phyloP scores from a whole-genome alignment of 768 basidiomycete genomes.

The Rhizopogon roseolus region DNA sequence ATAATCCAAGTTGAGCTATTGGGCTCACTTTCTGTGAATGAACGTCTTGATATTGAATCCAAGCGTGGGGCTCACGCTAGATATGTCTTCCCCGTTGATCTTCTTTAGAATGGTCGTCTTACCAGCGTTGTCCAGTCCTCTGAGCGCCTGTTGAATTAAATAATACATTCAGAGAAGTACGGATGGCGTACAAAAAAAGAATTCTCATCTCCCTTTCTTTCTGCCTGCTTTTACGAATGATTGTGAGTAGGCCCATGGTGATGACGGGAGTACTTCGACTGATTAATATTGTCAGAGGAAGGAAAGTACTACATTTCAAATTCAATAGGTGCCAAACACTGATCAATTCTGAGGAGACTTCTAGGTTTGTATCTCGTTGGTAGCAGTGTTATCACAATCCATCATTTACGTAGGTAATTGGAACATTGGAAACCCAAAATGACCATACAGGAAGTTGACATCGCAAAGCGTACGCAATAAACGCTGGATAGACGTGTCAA shows the following conservation, averaged over 20 bases:
- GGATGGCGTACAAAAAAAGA: conserved; percentile 71
- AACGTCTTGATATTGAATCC: conserved; percentile 99
- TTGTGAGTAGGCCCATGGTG: conserved; percentile 88
- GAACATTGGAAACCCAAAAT: background rate
- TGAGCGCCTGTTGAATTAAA: conserved; percentile 30
- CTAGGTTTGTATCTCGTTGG: background rate
- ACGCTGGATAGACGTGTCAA: background rate
- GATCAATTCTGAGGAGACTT: background rate
- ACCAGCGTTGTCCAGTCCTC: conserved; percentile 96
- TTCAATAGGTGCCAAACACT: background rate
- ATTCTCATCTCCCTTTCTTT: conserved; percentile 97
- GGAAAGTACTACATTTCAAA: background rate
- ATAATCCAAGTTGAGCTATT: conserved; percentile 16
- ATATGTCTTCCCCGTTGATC: conserved; percentile 88
- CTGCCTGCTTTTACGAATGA: conserved; percentile 92
- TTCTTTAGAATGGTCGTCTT: conserved; percentile 98
- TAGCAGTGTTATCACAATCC: background rate
- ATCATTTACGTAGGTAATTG: background rate
- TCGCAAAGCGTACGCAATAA: background rate
- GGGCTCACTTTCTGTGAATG: conserved; percentile 74
- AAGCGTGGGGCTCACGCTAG: conserved; percentile 84
- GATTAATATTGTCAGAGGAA: background rate
- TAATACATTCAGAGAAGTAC: conserved; percentile 4
- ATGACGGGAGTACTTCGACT: background rate
- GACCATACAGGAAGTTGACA: background rate